phyloP scores from a whole-genome alignment of 1,139 yeast genomes.

The Pneumocystis jirovecii region DNA sequence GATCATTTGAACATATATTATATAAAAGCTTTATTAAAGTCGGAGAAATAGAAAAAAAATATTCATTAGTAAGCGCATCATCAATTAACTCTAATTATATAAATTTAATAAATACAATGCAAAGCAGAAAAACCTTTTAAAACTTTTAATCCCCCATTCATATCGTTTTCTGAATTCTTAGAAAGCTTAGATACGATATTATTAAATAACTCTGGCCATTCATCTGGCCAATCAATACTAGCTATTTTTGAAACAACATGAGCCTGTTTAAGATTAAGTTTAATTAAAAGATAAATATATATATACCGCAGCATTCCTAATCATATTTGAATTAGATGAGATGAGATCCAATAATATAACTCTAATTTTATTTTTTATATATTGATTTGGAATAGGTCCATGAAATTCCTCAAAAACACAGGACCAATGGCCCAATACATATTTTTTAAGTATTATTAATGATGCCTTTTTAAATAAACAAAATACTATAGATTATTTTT shows the following conservation, averaged over 20 bases:
- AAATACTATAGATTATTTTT: background rate
- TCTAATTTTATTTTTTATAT: slow-evolving; percentile 7
- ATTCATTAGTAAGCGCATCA: slow-evolving; percentile 11
- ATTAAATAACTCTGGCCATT: slow-evolving; percentile 12
- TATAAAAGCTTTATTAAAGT: slow-evolving; percentile 6
- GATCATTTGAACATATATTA: slow-evolving; percentile 1
- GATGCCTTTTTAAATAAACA: slow-evolving; percentile 1
- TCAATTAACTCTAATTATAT: slow-evolving; percentile 9
- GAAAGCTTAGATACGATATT: slow-evolving; percentile 6
- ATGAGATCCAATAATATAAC: slow-evolving; percentile 2
- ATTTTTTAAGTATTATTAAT: slow-evolving; percentile 9
- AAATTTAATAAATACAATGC: background rate
- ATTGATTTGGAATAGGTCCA: slow-evolving; percentile 7
- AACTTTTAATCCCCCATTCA: slow-evolving; percentile 10
- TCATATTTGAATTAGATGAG: background rate
- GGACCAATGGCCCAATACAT: slow-evolving; percentile 11
- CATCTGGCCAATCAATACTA: slow-evolving; percentile 12
- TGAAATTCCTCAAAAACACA: slow-evolving; percentile 9
- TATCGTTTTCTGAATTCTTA: slow-evolving; percentile 2
- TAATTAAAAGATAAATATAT: background rate
- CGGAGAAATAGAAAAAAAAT: slow-evolving; percentile 11
- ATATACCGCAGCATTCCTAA: slow-evolving; percentile 4
- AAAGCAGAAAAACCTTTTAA: slow-evolving; percentile 6
- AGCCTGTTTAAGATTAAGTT: background rate
- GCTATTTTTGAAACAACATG: slow-evolving; percentile 11